A percentile compares a stretch with the other conserved stretches of the same genome.
Evolutionary conservation across 768 basidiomycete genomes (phyloP).

Genomic region (Russula earlei): DNA sequence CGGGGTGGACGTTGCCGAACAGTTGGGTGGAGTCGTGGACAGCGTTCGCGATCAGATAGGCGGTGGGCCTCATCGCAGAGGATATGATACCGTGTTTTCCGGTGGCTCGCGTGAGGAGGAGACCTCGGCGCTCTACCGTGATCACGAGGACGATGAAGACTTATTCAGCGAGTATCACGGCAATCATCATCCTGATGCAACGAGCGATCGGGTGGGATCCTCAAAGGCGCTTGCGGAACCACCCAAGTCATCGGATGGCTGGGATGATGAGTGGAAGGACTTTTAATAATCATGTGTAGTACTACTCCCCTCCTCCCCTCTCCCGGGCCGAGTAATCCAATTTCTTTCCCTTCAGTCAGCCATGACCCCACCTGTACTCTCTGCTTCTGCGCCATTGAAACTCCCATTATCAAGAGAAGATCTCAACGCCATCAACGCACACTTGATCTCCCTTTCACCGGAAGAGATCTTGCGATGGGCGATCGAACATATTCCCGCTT

Average conservation of each 20-base stretch:
- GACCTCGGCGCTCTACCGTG: slow-evolving; percentile 50
- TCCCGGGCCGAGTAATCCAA: neutral
- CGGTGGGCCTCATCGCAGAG: slow-evolving; percentile 42
- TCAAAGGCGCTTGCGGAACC: slow-evolving; percentile 4
- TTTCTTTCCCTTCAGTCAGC: neutral
- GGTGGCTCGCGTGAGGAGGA: slow-evolving; percentile 48
- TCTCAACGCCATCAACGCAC: slow-evolving; percentile 59
- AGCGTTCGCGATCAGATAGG: slow-evolving; percentile 49
- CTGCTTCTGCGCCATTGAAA: slow-evolving; percentile 38
- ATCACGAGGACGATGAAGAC: slow-evolving; percentile 51
- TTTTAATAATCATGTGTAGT: slow-evolving; percentile 25
- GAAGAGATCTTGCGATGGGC: slow-evolving; percentile 86
- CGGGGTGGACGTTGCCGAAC: slow-evolving; percentile 81
- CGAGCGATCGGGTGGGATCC: neutral
- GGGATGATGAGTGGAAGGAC: slow-evolving; percentile 41
- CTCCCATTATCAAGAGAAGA: slow-evolving; percentile 51
- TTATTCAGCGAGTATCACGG: slow-evolving; percentile 28
- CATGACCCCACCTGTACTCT: slow-evolving; percentile 23
- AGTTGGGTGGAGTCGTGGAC: slow-evolving; percentile 60
- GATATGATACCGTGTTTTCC: slow-evolving; percentile 29
- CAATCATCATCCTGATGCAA: neutral
- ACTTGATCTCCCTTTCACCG: slow-evolving; percentile 64
- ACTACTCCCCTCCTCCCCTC: neutral
- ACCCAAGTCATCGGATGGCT: slow-evolving; percentile 32
- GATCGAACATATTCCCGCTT: slow-evolving; percentile 60